phyloP scores from a whole-genome alignment of 345 rosid species.

The Eucalyptus sp. region DNA sequence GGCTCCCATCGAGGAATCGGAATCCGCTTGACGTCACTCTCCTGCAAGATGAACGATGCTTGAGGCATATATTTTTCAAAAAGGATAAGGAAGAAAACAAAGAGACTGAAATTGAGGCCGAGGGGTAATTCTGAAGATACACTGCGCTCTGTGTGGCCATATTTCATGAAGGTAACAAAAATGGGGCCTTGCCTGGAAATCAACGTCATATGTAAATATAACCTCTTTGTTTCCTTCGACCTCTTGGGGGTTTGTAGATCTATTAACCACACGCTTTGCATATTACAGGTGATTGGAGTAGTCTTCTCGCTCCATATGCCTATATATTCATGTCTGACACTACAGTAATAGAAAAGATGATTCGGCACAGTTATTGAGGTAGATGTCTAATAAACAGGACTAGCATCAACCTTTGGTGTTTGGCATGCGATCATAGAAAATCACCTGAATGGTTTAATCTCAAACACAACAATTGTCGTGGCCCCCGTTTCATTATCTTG shows the following conservation, averaged over 20 bases:
- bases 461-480: constrained; percentile 84
- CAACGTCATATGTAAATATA: constrained; percentile 79
- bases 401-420: not conserved
- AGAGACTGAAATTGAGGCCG: not conserved
- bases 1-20: constrained; percentile 80
- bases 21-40: constrained; percentile 69
- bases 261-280: constrained; percentile 54
- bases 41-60: constrained; percentile 15
- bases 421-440: not conserved
- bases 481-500: constrained; percentile 41
- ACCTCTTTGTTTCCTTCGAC: constrained; percentile 58
- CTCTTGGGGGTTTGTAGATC: constrained; percentile 73
- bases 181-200: constrained; percentile 41
- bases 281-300: constrained; percentile 73
- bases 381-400: not conserved
- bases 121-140: not conserved
- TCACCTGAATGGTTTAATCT: constrained; percentile 84
- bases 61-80: not conserved
- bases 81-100: not conserved
- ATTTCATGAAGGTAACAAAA: not conserved
- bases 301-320: constrained; percentile 61
- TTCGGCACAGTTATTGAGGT: not conserved
- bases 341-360: constrained; percentile 13
- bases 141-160: not conserved
- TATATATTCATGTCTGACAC: constrained; percentile 70